phyloP scores from a whole-genome alignment of 495 filamentous ascomycete genomes.

The Tetracladium setigerum region DNA sequence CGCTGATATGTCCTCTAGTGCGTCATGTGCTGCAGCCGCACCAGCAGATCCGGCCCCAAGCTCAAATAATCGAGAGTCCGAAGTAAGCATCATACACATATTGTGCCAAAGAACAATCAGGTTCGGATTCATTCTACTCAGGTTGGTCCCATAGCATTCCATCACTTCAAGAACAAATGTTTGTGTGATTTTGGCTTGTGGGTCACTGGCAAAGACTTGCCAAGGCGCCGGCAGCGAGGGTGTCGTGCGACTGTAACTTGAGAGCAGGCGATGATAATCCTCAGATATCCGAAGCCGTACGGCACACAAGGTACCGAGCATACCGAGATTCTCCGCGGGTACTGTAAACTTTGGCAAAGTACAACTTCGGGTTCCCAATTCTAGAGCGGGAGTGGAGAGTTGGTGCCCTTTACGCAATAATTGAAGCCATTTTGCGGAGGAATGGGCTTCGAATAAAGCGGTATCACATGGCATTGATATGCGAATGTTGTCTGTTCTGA shows the following conservation, averaged over 20 bases:
- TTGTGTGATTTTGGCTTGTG: conserved; percentile 32
- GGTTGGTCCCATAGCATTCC: conserved; percentile 30
- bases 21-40: conserved; percentile 34
- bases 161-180: conserved; percentile 34
- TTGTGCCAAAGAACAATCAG: conserved; percentile 42
- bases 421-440: conserved; percentile 39
- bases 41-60: conserved; percentile 41
- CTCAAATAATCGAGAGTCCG: conserved; percentile 44
- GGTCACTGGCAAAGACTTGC: conserved; percentile 38
- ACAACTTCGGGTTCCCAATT: conserved; percentile 32
- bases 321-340: conserved; percentile 31
- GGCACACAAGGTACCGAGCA: conserved; percentile 33
- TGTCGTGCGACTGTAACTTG: conserved; percentile 26
- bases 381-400: conserved; percentile 33
- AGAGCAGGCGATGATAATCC: conserved; percentile 39
- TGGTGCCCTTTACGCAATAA: conserved; percentile 31
- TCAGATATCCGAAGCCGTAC: conserved; percentile 37
- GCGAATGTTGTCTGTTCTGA: conserved; percentile 39
- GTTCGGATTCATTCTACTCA: conserved; percentile 38
- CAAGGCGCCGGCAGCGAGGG: conserved; percentile 35
- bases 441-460: conserved; percentile 36
- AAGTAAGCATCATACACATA: conserved; percentile 44
- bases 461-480: conserved; percentile 40
- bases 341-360: conserved; percentile 29
- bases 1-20: conserved; percentile 39